Base-by-base conservation (phyloP, 129 eudicot genomes). In the Ambrosia trifida region DNA sequence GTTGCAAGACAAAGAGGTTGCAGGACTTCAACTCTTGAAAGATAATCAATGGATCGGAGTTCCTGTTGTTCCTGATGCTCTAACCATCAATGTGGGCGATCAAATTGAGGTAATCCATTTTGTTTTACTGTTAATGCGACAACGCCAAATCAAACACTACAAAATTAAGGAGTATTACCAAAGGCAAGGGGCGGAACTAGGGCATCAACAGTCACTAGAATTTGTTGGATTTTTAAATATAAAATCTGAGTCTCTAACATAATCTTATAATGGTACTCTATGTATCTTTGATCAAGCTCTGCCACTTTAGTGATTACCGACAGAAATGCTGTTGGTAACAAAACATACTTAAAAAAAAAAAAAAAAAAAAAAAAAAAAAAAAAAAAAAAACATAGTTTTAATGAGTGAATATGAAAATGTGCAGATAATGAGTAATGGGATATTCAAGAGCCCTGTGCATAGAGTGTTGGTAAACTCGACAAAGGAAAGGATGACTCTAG, bases 351-450 rank as follows among this genome's bases (percentile, higher is more conserved):
- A 38, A 38, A 0, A 38, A n/a, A n/a, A n/a, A n/a, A n/a, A n/a
- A n/a, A n/a, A n/a, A n/a, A n/a, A n/a, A n/a, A n/a, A n/a, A n/a
- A n/a, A n/a, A n/a, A n/a, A n/a, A n/a, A n/a, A n/a, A n/a, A n/a
- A n/a, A n/a, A n/a, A 24, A 28, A 28, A 24, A 1, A 30, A 3
- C 13, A 28, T 57, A 5, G 36, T 11, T 56, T 10, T 10, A 56
- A 3, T 2, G 7, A 28, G 17, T 65, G 35, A 0, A 12, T 59
- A 10, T 71, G 14, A n/a, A 64, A 44, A 11, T 20, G 17, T 69
- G 64, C 70, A 87, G 93, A 77, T 87, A 75, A 85, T 88, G 87
- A 84, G 85, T 53, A 88, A 85, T 65, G 95, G 89, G 47, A 80
- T 77, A 7, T 84, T 76, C 76, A 88, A 80, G 80, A 88, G 95